Percentiles rank a stretch among this genome's conserved stretches.
Evolutionary conservation across 345 rosid species (phyloP).

Genomic region (Heritiera littoralis): DNA sequence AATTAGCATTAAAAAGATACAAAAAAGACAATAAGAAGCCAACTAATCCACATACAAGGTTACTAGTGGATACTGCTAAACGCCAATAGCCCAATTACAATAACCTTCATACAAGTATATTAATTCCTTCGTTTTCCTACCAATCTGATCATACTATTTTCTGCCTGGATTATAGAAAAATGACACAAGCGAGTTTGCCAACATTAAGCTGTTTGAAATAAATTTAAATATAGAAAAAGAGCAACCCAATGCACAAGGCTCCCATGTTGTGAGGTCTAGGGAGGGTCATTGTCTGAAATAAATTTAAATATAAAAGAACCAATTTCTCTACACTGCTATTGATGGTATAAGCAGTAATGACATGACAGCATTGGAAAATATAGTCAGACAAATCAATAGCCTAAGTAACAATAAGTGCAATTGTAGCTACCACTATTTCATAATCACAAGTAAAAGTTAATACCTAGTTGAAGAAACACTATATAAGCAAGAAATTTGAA

Average conservation of each 20-base stretch:
- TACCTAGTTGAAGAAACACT: not conserved
- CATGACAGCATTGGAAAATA: not conserved
- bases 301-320: not conserved
- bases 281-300: not conserved
- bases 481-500: not conserved
- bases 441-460: not conserved
- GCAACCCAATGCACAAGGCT: no score
- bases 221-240: not conserved
- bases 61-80: not conserved
- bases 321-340: not conserved
- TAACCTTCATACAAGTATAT: conserved; percentile 1
- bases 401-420: not conserved
- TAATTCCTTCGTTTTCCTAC: not conserved
- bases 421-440: not conserved
- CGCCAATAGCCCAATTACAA: not conserved
- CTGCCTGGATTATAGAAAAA: not conserved
- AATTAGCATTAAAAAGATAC: not conserved
- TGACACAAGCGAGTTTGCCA: not conserved
- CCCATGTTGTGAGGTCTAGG: no score
- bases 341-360: not conserved
- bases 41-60: not conserved
- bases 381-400: not conserved
- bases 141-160: not conserved
- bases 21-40: not conserved
- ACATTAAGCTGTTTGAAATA: not conserved